A percentile compares a stretch with the other conserved stretches of the same genome.
Conservation (phyloP, 441 rosid genomes). For the Corymbia calophylla region DNA sequence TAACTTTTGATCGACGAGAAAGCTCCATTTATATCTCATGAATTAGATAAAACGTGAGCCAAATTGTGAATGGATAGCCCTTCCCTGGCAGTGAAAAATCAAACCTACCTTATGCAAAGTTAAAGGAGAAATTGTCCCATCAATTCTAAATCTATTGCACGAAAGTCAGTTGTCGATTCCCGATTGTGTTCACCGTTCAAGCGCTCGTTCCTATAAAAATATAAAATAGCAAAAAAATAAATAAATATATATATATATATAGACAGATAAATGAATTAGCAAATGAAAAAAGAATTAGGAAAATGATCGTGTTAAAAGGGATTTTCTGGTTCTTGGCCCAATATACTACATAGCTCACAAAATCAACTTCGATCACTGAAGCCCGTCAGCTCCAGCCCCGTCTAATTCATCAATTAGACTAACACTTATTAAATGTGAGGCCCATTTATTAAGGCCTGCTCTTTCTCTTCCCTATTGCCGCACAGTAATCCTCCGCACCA, state of each 20-base stretch:
- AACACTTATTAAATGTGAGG: too few species aligned
- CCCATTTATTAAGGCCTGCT: too few species aligned
- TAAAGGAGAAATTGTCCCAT: neutral
- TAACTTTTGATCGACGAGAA: neutral
- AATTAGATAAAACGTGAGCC: neutral
- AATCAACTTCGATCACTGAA: neutral
- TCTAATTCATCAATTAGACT: neutral
- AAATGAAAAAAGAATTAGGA: neutral
- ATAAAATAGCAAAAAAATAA: neutral
- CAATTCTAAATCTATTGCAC: neutral
- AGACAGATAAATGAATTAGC: neutral
- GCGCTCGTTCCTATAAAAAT: neutral
- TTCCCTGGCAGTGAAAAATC: neutral
- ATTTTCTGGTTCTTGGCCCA: neutral
- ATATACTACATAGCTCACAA: neutral
- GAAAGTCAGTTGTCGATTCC: too few species aligned
- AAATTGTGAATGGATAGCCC: neutral
- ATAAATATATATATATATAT: too few species aligned
- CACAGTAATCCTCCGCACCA: too few species aligned
- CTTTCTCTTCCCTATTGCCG: too few species aligned
- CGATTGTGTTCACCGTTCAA: neutral
- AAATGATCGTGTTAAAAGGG: neutral
- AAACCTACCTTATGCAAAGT: rapidly evolving
- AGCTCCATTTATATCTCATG: neutral
- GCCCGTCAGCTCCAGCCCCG: neutral